Evolutionary conservation across 176 grass and related monocot genomes (phyloP), one percentile per base, ranked within the genome.

Genomic region (Carex scoparia): DNA sequence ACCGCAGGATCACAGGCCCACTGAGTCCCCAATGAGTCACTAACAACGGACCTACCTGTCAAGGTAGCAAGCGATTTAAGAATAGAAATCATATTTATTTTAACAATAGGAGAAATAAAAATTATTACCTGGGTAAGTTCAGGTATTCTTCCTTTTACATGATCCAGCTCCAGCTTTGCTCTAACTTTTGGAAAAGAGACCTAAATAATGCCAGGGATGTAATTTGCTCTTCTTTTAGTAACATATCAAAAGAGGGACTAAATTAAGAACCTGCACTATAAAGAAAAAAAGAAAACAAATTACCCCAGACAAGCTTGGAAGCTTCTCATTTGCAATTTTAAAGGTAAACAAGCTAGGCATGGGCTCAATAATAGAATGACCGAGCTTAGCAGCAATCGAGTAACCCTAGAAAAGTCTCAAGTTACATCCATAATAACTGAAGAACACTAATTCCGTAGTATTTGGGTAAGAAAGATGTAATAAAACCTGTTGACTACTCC

Each of bases 1-100:
- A 87, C 3, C 91, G 87, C 65, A 98, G 95, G 85, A 98, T 90
- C 18, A 90, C 89, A 61, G 93, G 95, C 8, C 93, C 93, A 87
- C 91, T 98, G 82, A 98, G 88, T 5, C 95, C 95, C 93, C 95
- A 98, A 56, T 98, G 95, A 31, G 93, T 98, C 83, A 95, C 91
- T 85, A 98, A 86, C 85, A 98, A 88, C 84, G 95, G 90, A 61
- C 89, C 93, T 58, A 69, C 89, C 93, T 98, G 61, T 27, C 79
- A 83, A 84, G 59, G 46, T 3, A 44, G 91, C 27, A 74, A 16
- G 69, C 44, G 55, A 16, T 61, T 81, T 11, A 80, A 53, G 19
- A 88, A 65, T 87, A 33, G 11, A 63, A 84, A 82, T 84, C 59
- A 79, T 10, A 68, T 80, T 5, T 44, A 28, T 71, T 72, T 8